These are phyloP conservation scores for Chlamydomonas sphaeroides DNA, from an alignment of 139 green algal species.

Conservation along the genomic window DNA sequence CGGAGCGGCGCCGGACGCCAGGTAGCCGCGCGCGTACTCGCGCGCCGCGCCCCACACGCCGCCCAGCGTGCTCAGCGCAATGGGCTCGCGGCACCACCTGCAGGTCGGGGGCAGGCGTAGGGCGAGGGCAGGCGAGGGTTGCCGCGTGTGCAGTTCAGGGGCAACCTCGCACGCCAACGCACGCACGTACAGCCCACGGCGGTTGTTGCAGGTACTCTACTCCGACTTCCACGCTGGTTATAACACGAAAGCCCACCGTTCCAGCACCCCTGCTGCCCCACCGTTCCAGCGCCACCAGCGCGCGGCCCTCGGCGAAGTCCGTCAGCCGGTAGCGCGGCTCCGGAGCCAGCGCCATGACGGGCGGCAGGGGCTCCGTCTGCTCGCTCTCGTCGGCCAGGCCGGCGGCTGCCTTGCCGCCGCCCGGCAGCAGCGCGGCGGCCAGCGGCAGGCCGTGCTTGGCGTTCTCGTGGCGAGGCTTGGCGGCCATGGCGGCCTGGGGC, in stretches of 20 bases:
- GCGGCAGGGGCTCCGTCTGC: neutral
- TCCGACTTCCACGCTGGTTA: too few relatives aligned
- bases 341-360: conserved; percentile 29
- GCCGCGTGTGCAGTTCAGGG: neutral
- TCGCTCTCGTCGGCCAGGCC: neutral
- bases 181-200: neutral
- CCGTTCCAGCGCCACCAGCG: conserved; percentile 33
- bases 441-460: too few relatives aligned
- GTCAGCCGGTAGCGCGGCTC: conserved; percentile 16
- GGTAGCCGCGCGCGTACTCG: conserved; percentile 18
- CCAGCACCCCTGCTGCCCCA: too few relatives aligned
- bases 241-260: too few relatives aligned
- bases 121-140: neutral
- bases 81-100: conserved; percentile 46
- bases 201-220: neutral
- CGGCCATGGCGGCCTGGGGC: too few relatives aligned
- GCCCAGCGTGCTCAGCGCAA: neutral
- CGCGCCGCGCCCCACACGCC: conserved; percentile 6
- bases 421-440: neutral
- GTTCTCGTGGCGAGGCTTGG: too few relatives aligned
- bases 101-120: neutral
- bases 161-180: too few relatives aligned
- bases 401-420: neutral
- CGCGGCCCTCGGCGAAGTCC: conserved; percentile 43
- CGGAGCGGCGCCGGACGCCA: conserved; percentile 1